Percentiles rank a stretch among this genome's conserved stretches.
phyloP scores from a whole-genome alignment of 805 yeast species.

The Yarrowia sp. region DNA sequence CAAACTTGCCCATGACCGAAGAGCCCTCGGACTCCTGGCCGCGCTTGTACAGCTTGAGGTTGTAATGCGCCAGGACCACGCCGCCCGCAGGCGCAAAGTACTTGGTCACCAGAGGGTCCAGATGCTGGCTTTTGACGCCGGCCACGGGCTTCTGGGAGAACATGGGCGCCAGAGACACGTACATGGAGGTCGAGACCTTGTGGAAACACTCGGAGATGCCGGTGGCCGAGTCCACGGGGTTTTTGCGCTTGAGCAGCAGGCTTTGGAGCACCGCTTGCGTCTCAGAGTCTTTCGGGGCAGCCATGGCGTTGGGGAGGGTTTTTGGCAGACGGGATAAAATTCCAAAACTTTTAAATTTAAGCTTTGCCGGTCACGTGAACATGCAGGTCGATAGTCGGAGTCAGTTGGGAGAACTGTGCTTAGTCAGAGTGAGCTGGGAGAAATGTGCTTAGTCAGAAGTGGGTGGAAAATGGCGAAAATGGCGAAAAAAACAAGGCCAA shows the following conservation, averaged over 20 bases:
- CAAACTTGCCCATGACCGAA: constrained; percentile 64
- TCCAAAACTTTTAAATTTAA: constrained; percentile 23
- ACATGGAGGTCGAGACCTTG: constrained; percentile 64
- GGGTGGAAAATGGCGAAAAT: no score
- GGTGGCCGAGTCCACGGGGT: constrained; percentile 45
- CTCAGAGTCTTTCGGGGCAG: neutral
- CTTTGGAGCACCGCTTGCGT: constrained; percentile 38
- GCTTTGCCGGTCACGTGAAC: constrained; percentile 28
- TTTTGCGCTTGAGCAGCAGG: constrained; percentile 39
- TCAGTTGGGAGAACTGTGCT: no score
- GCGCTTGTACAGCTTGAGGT: constrained; percentile 57
- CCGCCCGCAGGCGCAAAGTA: constrained; percentile 77
- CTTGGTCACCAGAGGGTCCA: constrained; percentile 88
- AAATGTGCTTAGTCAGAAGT: no score
- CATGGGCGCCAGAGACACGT: constrained; percentile 88
- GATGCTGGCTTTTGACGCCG: constrained; percentile 86
- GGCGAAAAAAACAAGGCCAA: no score
- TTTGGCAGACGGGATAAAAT: constrained; percentile 11
- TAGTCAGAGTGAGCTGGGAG: no score
- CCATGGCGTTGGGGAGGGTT: constrained; percentile 18
- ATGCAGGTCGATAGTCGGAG: constrained; percentile 1
- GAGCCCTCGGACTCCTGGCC: constrained; percentile 48
- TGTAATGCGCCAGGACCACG: constrained; percentile 80
- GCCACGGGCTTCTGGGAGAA: constrained; percentile 70
- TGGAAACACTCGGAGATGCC: constrained; percentile 70